Evolutionary conservation across 2,329 filamentous ascomycete species (phyloP).

Genomic region (Huntiella abstrusa): DNA sequence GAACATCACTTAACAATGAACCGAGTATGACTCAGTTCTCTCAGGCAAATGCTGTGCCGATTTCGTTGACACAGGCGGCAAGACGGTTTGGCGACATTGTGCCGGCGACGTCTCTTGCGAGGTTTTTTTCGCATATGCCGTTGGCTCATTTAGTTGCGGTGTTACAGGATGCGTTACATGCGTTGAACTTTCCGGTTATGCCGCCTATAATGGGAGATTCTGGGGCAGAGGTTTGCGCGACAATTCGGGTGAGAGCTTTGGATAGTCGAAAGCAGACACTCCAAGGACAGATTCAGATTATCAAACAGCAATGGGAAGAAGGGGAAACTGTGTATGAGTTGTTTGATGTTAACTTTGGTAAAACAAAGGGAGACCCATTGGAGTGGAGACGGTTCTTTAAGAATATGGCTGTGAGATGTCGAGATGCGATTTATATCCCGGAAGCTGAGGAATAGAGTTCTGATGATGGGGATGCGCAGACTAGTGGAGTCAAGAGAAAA

Average conservation of each 20-base stretch:
- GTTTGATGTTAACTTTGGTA: constrained; percentile 77
- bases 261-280: constrained; percentile 55
- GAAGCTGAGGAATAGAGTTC: constrained; percentile 16
- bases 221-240: constrained; percentile 23
- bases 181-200: constrained; percentile 61
- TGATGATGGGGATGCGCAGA: neutral
- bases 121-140: constrained; percentile 76
- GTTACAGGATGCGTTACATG: constrained; percentile 62
- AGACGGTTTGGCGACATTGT: constrained; percentile 81
- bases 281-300: constrained; percentile 57
- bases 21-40: constrained; percentile 78
- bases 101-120: constrained; percentile 67
- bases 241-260: constrained; percentile 54
- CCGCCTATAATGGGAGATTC: constrained; percentile 23
- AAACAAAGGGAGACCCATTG: constrained; percentile 84
- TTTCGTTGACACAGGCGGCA: constrained; percentile 76
- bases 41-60: constrained; percentile 53
- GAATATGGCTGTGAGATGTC: constrained; percentile 72
- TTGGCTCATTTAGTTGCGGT: constrained; percentile 59
- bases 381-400: constrained; percentile 98
- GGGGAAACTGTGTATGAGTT: constrained; percentile 48
- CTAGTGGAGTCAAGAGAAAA: too few species aligned
- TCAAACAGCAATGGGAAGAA: constrained; percentile 39
- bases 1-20: constrained; percentile 60
- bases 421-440: constrained; percentile 54